Conservation (phyloP, 306 rosid genomes). For the Vigna mungo region DNA sequence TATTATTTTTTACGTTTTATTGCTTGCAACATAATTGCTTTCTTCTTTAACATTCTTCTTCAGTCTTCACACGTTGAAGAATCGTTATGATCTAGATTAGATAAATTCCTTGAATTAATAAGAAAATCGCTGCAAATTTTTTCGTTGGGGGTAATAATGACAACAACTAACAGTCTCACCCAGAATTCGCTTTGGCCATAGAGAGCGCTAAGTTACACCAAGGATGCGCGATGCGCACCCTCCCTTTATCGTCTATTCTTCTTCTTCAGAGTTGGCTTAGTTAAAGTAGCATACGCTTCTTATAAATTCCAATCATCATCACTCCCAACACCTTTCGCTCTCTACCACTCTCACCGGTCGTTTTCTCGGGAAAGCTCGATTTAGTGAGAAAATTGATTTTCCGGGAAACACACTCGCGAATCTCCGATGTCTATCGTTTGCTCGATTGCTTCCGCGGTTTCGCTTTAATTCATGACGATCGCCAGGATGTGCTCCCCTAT, state of each 20-base stretch:
- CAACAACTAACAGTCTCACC: constrained; percentile 35
- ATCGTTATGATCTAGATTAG: neutral
- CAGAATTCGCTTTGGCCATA: neutral
- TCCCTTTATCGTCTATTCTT: neutral
- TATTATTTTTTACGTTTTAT: too few species aligned
- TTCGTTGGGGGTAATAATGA: too few species aligned
- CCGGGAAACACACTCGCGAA: constrained; percentile 33
- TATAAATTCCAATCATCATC: neutral
- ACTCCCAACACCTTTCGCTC: neutral
- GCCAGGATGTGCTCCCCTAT: constrained; percentile 49
- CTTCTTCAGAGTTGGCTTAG: neutral
- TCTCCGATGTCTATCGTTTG: constrained; percentile 42
- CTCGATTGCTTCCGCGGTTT: neutral
- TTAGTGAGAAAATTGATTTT: constrained; percentile 16
- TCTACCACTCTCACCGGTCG: neutral
- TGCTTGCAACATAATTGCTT: neutral
- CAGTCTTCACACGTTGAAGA: neutral
- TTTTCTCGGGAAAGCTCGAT: constrained; percentile 28
- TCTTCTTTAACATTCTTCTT: neutral
- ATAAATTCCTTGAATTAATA: neutral
- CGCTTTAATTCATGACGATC: constrained; percentile 55
- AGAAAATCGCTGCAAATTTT: neutral
- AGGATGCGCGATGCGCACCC: constrained; percentile 43
- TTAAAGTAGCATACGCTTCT: neutral
- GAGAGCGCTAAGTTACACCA: constrained; percentile 22